phyloP scores from a whole-genome alignment of 2,329 filamentous ascomycete genomes.

The Aureobasidium sp. region DNA sequence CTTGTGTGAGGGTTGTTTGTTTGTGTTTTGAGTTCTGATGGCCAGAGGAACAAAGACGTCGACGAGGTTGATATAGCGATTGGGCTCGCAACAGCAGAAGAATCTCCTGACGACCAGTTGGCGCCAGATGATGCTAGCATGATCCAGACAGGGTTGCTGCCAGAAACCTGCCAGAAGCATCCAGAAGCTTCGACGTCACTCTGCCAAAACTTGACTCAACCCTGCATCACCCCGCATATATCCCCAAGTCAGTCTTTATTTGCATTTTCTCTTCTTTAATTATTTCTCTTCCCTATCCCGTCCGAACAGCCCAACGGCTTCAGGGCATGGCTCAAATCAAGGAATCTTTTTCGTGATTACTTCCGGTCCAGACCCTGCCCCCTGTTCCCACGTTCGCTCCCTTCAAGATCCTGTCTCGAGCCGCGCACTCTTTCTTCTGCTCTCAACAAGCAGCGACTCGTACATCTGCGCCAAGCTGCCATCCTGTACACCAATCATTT shows the following conservation, averaged over 20 bases:
- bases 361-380: too few relatives aligned
- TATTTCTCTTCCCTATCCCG: not conserved
- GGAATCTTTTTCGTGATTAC: too few relatives aligned
- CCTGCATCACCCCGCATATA: not conserved
- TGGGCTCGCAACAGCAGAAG: not conserved
- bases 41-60: not conserved
- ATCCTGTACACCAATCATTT: too few relatives aligned
- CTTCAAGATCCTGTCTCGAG: too few relatives aligned
- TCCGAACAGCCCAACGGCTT: not conserved
- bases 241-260: not conserved
- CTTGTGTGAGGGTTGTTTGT: not conserved
- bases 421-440: too few relatives aligned
- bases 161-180: not conserved
- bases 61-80: constrained; percentile 4
- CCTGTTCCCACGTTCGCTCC: too few relatives aligned
- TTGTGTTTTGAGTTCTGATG: not conserved
- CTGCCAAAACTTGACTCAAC: not conserved
- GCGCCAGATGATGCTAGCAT: not conserved
- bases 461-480: too few relatives aligned
- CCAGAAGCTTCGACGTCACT: constrained; percentile 6
- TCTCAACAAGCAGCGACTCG: too few relatives aligned
- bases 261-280: not conserved
- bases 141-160: not conserved
- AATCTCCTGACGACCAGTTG: not conserved
- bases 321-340: not conserved